These are phyloP conservation scores for Arthrobotrys conoides DNA, from an alignment of 2,329 filamentous ascomycete species.

Conservation along the genomic window DNA sequence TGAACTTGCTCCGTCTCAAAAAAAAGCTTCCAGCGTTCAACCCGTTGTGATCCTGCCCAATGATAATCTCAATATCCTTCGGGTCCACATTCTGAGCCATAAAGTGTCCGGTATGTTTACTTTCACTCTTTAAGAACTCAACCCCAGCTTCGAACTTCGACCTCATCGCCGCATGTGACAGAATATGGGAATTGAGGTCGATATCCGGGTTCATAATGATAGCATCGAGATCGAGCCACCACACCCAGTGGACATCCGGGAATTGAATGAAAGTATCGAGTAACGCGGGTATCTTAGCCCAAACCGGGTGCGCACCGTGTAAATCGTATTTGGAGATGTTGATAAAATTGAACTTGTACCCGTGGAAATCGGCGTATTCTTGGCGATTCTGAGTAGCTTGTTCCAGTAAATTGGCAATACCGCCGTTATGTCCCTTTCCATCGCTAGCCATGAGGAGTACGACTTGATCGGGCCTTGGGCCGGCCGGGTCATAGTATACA, in stretches of 20 bases:
- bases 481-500: constrained; percentile 65
- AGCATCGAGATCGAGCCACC: constrained; percentile 68
- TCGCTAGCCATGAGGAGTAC: constrained; percentile 68
- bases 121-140: constrained; percentile 64
- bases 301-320: constrained; percentile 66
- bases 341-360: constrained; percentile 67
- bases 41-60: constrained; percentile 67
- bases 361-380: constrained; percentile 66
- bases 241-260: constrained; percentile 67
- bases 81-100: constrained; percentile 60
- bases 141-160: constrained; percentile 64
- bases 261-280: constrained; percentile 67
- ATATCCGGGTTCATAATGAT: constrained; percentile 67
- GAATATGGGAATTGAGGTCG: constrained; percentile 65
- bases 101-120: constrained; percentile 63
- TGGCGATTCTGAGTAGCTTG: constrained; percentile 66
- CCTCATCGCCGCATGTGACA: constrained; percentile 65
- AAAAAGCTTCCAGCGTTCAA: constrained; percentile 68
- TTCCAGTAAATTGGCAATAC: constrained; percentile 66
- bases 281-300: constrained; percentile 68
- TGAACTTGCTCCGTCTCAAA: constrained; percentile 67
- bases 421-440: constrained; percentile 68
- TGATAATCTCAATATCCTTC: constrained; percentile 67
- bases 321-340: constrained; percentile 68
- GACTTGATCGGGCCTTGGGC: constrained; percentile 66